Evolutionary conservation across 257 asterid species (phyloP), one percentile per base, ranked within the genome.

Genomic region (Solanum sitiens): DNA sequence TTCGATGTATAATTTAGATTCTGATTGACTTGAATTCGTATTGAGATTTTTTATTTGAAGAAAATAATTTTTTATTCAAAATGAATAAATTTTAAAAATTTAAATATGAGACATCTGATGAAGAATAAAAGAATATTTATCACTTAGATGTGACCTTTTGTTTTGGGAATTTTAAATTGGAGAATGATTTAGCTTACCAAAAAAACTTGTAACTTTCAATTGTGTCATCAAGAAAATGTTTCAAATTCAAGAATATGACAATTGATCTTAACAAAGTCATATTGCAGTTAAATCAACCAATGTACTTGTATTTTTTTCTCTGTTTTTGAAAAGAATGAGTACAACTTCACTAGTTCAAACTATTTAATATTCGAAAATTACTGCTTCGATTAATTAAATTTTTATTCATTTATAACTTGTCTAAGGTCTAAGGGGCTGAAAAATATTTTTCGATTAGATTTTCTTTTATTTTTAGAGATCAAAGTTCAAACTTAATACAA

Each of bases 71-170:
- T 11, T 9, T 16, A 4, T 8, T 72, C 20, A 8, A 4, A 0
- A 72, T 18, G 1, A 33, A 18, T 16, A 2, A 4, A 18, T 33
- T 33, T 15, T 72, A 2, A 8, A 4, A 33, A 4, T 14, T 15
- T 0, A 3, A 33, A 18, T 0, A 33, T 1, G 0, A 3, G 0
- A 32, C 9, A 70, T 70, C 0, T 71, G 0, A 8, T 71, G 33
- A 72, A 33, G 0, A 18, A 72, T 33, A 23, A 72, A 33, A 10
- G 1, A 35, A 35, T 35, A 10, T 21, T 18, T 18, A 35, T 9
- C 10, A 9, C 0, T 5, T 0, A 4, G 1, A 74, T 37, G 82
- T 74, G 30, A 74, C 50, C 25, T 20, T 37, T 35, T 74, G 5
- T 7, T 71, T 16, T 8, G 11, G 30, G 18, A 74, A 37, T 6